Evolutionary conservation across 179 eudicot genomes (phyloP).

Genomic region (Dionaea muscipula): DNA sequence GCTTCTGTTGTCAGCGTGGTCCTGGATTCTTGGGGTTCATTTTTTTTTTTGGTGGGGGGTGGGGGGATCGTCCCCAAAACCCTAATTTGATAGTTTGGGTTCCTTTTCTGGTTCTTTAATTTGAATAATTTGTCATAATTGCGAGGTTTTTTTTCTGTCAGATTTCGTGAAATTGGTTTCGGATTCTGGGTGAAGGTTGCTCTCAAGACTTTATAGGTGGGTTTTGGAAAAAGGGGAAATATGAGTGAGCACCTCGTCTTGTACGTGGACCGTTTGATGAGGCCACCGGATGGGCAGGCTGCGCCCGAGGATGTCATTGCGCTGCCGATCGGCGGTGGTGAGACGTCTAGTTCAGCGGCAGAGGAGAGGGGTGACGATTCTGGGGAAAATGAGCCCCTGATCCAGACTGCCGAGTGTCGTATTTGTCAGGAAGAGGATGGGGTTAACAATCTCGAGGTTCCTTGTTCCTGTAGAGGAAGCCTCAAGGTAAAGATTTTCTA

Average conservation of each 20-base stretch:
- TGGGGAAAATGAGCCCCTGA: slow-evolving; percentile 57
- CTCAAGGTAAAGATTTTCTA: slow-evolving; percentile 43
- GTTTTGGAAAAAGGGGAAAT: slow-evolving; percentile 11
- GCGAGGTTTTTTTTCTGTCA: no score
- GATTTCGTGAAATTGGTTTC: no score
- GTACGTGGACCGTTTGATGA: slow-evolving; percentile 38
- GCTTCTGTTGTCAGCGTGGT: no score
- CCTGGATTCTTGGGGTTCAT: no score
- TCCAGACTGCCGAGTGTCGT: slow-evolving; percentile 63
- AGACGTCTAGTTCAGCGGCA: slow-evolving; percentile 21
- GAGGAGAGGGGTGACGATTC: slow-evolving; percentile 14
- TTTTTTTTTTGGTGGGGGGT: no score
- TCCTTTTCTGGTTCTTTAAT: no score
- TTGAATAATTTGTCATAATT: no score
- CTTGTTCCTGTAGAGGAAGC: slow-evolving; percentile 79
- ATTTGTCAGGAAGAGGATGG: slow-evolving; percentile 89
- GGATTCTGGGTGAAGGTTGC: no score
- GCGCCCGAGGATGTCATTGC: slow-evolving; percentile 25
- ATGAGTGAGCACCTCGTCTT: slow-evolving; percentile 60
- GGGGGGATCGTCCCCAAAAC: no score
- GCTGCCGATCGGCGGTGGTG: slow-evolving; percentile 22
- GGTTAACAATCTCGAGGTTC: slow-evolving; percentile 55
- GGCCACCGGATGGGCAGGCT: slow-evolving; percentile 25
- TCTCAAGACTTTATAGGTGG: no score
- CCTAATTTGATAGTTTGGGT: no score